These are phyloP conservation scores for Carallia pectinifolia DNA, from an alignment of 345 rosid genomes.

Conservation along the genomic window DNA sequence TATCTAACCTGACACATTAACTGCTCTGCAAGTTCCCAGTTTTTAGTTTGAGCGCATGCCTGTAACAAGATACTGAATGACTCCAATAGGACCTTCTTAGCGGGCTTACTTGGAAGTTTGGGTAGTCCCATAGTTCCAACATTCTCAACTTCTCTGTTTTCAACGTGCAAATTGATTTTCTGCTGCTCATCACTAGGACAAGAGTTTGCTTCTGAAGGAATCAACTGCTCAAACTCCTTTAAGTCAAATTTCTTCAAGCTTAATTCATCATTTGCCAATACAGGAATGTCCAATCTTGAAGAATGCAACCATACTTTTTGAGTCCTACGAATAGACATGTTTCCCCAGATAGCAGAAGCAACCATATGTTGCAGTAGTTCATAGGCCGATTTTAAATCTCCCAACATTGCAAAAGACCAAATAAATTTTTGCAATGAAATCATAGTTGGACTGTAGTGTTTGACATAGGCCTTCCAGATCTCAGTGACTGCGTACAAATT, in stretches of 20 bases:
- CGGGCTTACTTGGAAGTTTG: slow-evolving; percentile 21
- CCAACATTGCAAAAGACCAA: slow-evolving; percentile 60
- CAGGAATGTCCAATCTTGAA: slow-evolving; percentile 68
- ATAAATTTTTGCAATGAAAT: slow-evolving; percentile 50
- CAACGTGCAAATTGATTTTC: slow-evolving; percentile 15
- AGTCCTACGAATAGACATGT: slow-evolving; percentile 23
- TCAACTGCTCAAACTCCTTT: slow-evolving; percentile 27
- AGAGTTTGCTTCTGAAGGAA: slow-evolving; percentile 23
- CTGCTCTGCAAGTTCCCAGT: slow-evolving; percentile 61
- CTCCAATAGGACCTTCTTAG: slow-evolving; percentile 38
- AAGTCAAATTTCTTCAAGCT: slow-evolving; percentile 34
- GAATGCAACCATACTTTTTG: slow-evolving; percentile 32
- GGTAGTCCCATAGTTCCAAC: slow-evolving; percentile 21
- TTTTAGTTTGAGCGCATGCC: slow-evolving; percentile 57
- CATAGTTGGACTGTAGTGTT: slow-evolving; percentile 54
- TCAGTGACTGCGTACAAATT: slow-evolving; percentile 53
- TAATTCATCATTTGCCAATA: slow-evolving; percentile 44
- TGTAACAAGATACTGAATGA: slow-evolving; percentile 63
- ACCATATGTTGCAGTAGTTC: slow-evolving; percentile 74
- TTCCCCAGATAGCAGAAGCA: slow-evolving; percentile 38
- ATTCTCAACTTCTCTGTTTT: slow-evolving; percentile 25
- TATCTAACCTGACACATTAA: slow-evolving; percentile 68
- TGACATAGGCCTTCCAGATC: slow-evolving; percentile 61
- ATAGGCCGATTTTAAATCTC: slow-evolving; percentile 69
- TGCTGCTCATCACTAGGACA: slow-evolving; percentile 22